Conservation (phyloP, 2,329 filamentous ascomycete genomes). For the Akanthomyces uredinophilus region DNA sequence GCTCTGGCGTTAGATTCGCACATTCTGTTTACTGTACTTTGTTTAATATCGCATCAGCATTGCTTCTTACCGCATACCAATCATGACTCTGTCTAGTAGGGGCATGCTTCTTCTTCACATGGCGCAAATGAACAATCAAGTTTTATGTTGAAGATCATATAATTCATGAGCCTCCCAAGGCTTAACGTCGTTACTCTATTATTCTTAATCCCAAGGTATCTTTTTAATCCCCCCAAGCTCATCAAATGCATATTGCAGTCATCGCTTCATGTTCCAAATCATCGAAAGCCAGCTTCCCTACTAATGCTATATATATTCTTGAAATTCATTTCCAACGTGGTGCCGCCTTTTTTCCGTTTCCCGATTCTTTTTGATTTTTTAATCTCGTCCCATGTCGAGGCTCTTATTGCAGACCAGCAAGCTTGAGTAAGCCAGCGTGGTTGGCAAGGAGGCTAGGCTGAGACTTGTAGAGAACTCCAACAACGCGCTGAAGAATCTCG, state of each 20-base stretch:
- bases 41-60: neutral
- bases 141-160: neutral
- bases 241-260: conserved; percentile 12
- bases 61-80: neutral
- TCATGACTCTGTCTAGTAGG: neutral
- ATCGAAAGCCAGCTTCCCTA: conserved; percentile 11
- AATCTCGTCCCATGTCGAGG: neutral
- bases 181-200: conserved; percentile 1
- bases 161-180: neutral
- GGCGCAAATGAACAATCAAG: neutral
- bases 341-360: neutral
- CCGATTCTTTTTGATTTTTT: neutral
- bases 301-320: conserved; percentile 9
- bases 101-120: neutral
- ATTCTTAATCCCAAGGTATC: conserved; percentile 14
- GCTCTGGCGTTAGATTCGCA: neutral
- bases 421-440: conserved; percentile 27
- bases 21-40: neutral
- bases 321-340: conserved; percentile 3
- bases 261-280: conserved; percentile 15
- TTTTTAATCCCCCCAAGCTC: conserved; percentile 5
- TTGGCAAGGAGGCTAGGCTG: conserved; percentile 28
- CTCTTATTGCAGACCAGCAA: conserved; percentile 23
- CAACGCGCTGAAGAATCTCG: conserved; percentile 59
- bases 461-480: conserved; percentile 41